Base-by-base conservation (phyloP, 768 basidiomycete genomes). In the Glaciozyma martinii region DNA sequence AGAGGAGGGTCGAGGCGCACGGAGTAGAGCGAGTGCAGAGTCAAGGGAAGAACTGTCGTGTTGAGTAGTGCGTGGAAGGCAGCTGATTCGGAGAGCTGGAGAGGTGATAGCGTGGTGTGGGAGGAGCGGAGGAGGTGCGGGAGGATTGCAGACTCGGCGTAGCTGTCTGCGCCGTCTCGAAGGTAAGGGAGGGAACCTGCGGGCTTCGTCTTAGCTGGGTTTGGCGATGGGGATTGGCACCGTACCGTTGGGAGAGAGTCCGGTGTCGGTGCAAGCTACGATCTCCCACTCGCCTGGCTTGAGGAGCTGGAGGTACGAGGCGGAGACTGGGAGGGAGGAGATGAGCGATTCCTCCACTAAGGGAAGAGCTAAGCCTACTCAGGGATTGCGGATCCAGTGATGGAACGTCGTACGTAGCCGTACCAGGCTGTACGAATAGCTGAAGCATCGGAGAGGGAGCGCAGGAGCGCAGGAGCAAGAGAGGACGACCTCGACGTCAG, bases 21-120 rank as follows among this genome's bases (percentile, higher is more conserved):
- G 18, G 68, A 70, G 62, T 66, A 70, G 49, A 70, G 68, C 37
- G 65, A 70, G 42, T 70, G 68, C 5, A 70, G 65, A 7, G 63
- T 62, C 40, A 70, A 60, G 5, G 68, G 68, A 10, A 70, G 62
- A n/a, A 70, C 44, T 40, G 62, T 63, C 32, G 61, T 40, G 60
- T 63, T 56, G 62, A 70, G 65, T 23, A 70, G 62, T 5, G 68
- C 44, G 10, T 61, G 62, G 60, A 70, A 66, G 4, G 68, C 68
- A 10, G 10, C 8, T 27, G 30, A n/a, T 10, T 55, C 33, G 53
- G 52, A 52, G 3, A 37, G 43, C 9, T 56, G 12, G 6, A 43
- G 23, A 9, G 3, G 23, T 7, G 30, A 44, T 6, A 44, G 21
- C 12, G 37, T 54, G 7, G 33, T 21, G n/a, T 37, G 19, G 43